Percentiles rank a stretch among this genome's conserved stretches.
These are phyloP conservation scores for Babesia ovata DNA, from an alignment of 169 alveolate species.

Conservation along the genomic window DNA sequence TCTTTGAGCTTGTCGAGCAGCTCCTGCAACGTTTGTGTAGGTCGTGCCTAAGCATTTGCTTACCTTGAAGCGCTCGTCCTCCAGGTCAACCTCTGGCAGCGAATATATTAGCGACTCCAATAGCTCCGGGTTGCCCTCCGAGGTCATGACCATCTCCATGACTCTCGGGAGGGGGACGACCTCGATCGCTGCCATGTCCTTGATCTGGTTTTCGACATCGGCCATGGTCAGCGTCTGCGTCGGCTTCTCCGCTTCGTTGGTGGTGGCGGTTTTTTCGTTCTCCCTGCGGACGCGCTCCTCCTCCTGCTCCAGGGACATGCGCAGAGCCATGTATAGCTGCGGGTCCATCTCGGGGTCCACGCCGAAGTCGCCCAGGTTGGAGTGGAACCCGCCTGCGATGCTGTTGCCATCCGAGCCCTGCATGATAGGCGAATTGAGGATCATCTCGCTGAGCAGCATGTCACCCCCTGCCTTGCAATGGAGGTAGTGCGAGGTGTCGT, in stretches of 20 bases:
- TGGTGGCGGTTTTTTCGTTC: neutral
- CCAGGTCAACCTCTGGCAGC: conserved; percentile 65
- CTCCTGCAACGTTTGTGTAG: conserved; percentile 22
- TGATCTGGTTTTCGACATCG: conserved; percentile 53
- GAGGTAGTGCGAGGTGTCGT: conserved; percentile 63
- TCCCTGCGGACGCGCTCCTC: conserved; percentile 64
- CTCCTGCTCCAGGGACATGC: conserved; percentile 70
- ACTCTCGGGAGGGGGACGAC: conserved; percentile 57
- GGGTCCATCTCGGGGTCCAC: conserved; percentile 72
- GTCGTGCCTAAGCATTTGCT: neutral
- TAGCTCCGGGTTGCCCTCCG: conserved; percentile 68
- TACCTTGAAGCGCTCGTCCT: conserved; percentile 54
- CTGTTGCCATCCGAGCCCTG: conserved; percentile 21
- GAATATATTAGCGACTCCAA: conserved; percentile 67
- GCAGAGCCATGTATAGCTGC: conserved; percentile 69
- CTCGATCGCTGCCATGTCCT: conserved; percentile 54
- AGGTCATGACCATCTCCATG: conserved; percentile 62
- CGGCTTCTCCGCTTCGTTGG: conserved; percentile 3
- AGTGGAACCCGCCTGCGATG: conserved; percentile 3
- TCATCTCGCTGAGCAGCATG: conserved; percentile 56
- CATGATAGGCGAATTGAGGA: conserved; percentile 46
- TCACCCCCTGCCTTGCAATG: conserved; percentile 55
- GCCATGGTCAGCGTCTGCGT: conserved; percentile 3
- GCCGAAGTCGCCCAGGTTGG: conserved; percentile 63
- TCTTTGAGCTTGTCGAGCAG: conserved; percentile 59